Percentiles rank a stretch among this genome's conserved stretches.
phyloP scores from a whole-genome alignment of 192 early-diverging fungal species.

The Rhizophagus clarus region DNA sequence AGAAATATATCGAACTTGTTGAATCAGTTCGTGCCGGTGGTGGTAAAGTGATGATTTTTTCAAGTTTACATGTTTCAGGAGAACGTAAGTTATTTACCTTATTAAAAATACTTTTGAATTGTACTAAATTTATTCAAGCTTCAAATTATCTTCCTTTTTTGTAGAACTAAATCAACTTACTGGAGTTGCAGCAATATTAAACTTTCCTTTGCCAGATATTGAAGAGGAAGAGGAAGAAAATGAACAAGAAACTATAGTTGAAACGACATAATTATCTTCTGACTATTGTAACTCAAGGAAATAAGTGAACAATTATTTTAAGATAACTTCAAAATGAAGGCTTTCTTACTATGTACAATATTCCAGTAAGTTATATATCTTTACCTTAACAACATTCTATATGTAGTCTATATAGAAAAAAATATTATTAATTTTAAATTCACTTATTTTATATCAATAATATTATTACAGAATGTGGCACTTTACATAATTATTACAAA shows the following conservation, averaged over 20 bases:
- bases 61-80: constrained; percentile 91
- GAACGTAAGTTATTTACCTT: constrained; percentile 65
- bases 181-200: constrained; percentile 92
- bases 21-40: constrained; percentile 75
- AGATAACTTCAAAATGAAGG: background rate
- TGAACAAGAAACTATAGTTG: constrained; percentile 30
- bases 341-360: background rate
- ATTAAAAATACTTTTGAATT: no score
- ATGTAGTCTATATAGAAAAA: no score
- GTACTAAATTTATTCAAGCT: background rate
- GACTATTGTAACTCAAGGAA: background rate
- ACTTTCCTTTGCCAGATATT: constrained; percentile 87
- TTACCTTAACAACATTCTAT: no score
- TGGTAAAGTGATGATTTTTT: constrained; percentile 86
- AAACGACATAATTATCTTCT: background rate
- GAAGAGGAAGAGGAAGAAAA: constrained; percentile 59
- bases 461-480: no score
- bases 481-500: no score
- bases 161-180: constrained; percentile 89
- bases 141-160: constrained; percentile 9
- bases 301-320: background rate
- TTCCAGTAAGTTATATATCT: background rate
- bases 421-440: no score
- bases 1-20: constrained; percentile 86
- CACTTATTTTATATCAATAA: no score